Evolutionary conservation across 2,329 filamentous ascomycete genomes (phyloP).

Genomic region (Colletotrichum costaricense): DNA sequence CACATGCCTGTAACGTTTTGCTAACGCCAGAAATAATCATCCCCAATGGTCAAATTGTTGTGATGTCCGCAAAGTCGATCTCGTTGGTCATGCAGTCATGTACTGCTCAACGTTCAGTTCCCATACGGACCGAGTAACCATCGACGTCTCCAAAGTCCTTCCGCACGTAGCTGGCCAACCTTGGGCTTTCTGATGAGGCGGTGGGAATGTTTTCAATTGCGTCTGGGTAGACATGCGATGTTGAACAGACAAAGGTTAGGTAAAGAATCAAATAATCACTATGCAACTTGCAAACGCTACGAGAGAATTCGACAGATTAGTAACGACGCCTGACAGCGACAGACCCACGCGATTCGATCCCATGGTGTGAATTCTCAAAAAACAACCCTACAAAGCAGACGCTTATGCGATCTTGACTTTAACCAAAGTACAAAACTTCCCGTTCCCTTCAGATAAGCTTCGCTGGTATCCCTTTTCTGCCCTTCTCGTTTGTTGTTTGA

Average conservation of each 20-base stretch:
- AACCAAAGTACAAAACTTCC: not conserved
- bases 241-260: not conserved
- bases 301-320: not conserved
- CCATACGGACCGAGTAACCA: too few species aligned
- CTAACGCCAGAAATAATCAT: not conserved
- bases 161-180: not conserved
- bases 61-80: not conserved
- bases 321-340: not conserved
- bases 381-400: not conserved
- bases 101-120: too few species aligned
- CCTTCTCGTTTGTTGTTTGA: not conserved
- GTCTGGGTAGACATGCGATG: not conserved
- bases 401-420: not conserved
- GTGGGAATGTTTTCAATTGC: not conserved
- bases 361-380: not conserved
- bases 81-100: too few species aligned
- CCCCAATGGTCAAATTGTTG: accelerated
- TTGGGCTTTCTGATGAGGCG: not conserved
- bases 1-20: not conserved
- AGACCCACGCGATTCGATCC: not conserved
- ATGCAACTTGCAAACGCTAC: not conserved
- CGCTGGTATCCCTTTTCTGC: not conserved
- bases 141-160: too few species aligned
- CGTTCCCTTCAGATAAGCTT: not conserved
- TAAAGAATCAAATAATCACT: not conserved